A percentile compares a stretch with the other conserved stretches of the same genome.
Conservation (phyloP, 1,139 yeast genomes). For the Lodderomyces pseudojiufengensis region DNA sequence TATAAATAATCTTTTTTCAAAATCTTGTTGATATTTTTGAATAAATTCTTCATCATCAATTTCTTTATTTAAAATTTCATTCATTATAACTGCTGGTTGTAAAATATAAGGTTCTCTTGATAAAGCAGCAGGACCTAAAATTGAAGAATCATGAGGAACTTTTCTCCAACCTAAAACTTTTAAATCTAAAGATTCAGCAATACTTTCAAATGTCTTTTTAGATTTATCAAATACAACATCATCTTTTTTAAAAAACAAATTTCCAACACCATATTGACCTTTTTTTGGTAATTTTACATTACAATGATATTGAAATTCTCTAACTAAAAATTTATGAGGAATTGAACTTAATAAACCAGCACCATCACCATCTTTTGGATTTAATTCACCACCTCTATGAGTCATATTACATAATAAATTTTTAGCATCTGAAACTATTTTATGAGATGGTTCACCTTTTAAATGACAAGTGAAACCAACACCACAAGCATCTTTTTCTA, state of each 20-base stretch:
- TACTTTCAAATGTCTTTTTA: conserved; percentile 70
- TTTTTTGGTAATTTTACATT: conserved; percentile 60
- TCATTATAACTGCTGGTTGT: conserved; percentile 82
- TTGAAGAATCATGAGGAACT: conserved; percentile 93
- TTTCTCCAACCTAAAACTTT: conserved; percentile 90
- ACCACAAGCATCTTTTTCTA: conserved; percentile 97
- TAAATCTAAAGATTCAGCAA: conserved; percentile 74
- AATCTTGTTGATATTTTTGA: conserved; percentile 53
- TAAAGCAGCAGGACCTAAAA: conserved; percentile 91
- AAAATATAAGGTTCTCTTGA: conserved; percentile 88
- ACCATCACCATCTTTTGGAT: conserved; percentile 97
- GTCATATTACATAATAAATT: conserved; percentile 93
- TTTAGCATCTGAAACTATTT: conserved; percentile 88
- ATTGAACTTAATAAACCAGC: conserved; percentile 94
- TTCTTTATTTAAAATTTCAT: conserved; percentile 49
- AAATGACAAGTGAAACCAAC: conserved; percentile 96
- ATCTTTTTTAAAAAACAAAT: conserved; percentile 84
- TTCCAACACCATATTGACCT: conserved; percentile 95
- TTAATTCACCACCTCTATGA: conserved; percentile 97
- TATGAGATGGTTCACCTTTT: conserved; percentile 84
- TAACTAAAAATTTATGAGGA: conserved; percentile 80
- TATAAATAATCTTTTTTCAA: conserved; percentile 81
- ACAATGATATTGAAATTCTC: conserved; percentile 74
- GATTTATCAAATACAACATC: conserved; percentile 64
- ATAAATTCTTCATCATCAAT: conserved; percentile 55